Conservation (phyloP, 768 basidiomycete genomes). For the Jaapia argillacea region DNA sequence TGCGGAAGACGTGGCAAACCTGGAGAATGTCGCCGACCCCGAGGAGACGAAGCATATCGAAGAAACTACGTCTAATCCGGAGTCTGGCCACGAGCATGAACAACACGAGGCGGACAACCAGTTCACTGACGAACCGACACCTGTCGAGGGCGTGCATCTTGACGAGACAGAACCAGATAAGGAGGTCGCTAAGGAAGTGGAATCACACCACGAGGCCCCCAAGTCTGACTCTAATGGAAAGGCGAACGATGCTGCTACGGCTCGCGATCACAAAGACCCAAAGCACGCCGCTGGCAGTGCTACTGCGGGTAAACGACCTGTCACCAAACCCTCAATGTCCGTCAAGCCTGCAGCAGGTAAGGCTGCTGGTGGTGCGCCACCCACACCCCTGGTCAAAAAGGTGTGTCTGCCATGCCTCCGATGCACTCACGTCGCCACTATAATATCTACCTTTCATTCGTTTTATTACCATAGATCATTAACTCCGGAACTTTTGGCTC, state of each 20-base stretch:
- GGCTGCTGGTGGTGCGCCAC: slow-evolving; percentile 30
- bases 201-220: slow-evolving; percentile 8
- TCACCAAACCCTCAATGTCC: too few species aligned
- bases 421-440: slow-evolving; percentile 10
- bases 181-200: slow-evolving; percentile 7
- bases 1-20: slow-evolving; percentile 4
- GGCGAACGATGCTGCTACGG: slow-evolving; percentile 14
- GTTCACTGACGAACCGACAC: not conserved
- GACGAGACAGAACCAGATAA: slow-evolving; percentile 19
- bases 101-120: slow-evolving; percentile 24
- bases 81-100: slow-evolving; percentile 10
- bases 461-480: slow-evolving; percentile 47
- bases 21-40: slow-evolving; percentile 13
- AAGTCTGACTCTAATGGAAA: slow-evolving; percentile 10
- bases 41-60: slow-evolving; percentile 13
- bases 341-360: slow-evolving; percentile 36
- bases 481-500: slow-evolving; percentile 58
- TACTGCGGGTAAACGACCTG: slow-evolving; percentile 14
- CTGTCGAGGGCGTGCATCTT: not conserved
- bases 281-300: slow-evolving; percentile 10
- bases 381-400: slow-evolving; percentile 60
- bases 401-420: slow-evolving; percentile 26
- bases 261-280: slow-evolving; percentile 4
- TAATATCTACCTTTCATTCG: slow-evolving; percentile 16
- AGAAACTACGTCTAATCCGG: not conserved